phyloP scores from a whole-genome alignment of 179 eudicot species.

The Spergularia azorica region DNA sequence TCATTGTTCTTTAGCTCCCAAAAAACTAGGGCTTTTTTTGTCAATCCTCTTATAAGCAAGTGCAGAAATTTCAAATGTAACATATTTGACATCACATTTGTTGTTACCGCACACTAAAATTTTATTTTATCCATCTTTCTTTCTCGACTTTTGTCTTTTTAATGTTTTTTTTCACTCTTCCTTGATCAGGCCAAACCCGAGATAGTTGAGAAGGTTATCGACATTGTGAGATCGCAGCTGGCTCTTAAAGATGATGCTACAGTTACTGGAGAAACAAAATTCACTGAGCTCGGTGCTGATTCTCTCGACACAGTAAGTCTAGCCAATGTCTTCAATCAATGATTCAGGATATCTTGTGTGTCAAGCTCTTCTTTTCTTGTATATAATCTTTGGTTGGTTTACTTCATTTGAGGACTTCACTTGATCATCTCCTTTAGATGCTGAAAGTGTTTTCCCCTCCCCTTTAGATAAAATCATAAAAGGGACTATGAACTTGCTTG shows the following conservation, averaged over 20 bases:
- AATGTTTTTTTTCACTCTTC: no score
- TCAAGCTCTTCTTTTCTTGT: not conserved
- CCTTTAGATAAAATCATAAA: no score
- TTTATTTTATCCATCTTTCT: no score
- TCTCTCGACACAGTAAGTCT: conserved; percentile 50
- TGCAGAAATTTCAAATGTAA: not conserved
- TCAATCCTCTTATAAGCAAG: not conserved
- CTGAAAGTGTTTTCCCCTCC: no score
- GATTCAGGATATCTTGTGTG: no score
- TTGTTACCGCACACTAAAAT: not conserved
- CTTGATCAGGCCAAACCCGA: conserved; percentile 42
- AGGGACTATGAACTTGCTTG: no score
- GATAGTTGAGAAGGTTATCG: conserved; percentile 39
- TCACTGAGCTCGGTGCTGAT: conserved; percentile 44
- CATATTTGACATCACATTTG: not conserved
- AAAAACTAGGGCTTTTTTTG: not conserved
- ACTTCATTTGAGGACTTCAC: not conserved
- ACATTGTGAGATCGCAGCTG: conserved; percentile 40
- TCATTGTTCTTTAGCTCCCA: not conserved
- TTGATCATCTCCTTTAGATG: not conserved
- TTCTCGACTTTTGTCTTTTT: no score
- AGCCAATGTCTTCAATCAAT: no score
- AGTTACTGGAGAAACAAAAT: conserved; percentile 39
- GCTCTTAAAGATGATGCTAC: conserved; percentile 26
- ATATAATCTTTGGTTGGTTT: not conserved